phyloP scores from a whole-genome alignment of 2,329 filamentous ascomycete genomes.

The Aspergillus aculeatinus region DNA sequence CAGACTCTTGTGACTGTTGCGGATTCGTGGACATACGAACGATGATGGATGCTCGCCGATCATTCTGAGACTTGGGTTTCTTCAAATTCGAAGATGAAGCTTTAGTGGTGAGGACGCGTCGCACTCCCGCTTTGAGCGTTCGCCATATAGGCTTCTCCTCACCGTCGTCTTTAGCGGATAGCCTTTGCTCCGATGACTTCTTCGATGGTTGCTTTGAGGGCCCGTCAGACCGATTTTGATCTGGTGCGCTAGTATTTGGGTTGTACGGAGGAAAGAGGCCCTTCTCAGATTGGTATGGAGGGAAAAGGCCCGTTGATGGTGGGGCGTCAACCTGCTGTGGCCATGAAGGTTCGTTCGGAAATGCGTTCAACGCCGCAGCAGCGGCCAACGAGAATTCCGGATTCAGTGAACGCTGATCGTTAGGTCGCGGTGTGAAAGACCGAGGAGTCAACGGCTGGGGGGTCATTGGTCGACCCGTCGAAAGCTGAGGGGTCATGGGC shows the following conservation, averaged over 20 bases:
- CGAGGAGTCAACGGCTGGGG: neutral
- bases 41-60: constrained; percentile 3
- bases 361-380: neutral
- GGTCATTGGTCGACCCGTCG: neutral
- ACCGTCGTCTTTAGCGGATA: neutral
- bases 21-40: constrained; percentile 3
- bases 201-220: neutral
- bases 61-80: neutral
- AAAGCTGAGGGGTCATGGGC: neutral
- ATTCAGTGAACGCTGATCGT: neutral
- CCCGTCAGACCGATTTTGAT: neutral
- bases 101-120: constrained; percentile 4
- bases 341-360: neutral
- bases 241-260: neutral
- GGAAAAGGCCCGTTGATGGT: neutral
- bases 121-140: constrained; percentile 2
- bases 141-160: constrained; percentile 2
- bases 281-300: neutral
- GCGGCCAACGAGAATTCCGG: neutral
- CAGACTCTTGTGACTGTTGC: neutral
- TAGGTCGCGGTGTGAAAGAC: neutral
- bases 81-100: neutral
- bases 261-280: neutral
- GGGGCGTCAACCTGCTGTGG: neutral
- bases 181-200: neutral